These are phyloP conservation scores for Stagonosporopsis vannaccii DNA, from an alignment of 2,329 filamentous ascomycete species.

Conservation along the genomic window DNA sequence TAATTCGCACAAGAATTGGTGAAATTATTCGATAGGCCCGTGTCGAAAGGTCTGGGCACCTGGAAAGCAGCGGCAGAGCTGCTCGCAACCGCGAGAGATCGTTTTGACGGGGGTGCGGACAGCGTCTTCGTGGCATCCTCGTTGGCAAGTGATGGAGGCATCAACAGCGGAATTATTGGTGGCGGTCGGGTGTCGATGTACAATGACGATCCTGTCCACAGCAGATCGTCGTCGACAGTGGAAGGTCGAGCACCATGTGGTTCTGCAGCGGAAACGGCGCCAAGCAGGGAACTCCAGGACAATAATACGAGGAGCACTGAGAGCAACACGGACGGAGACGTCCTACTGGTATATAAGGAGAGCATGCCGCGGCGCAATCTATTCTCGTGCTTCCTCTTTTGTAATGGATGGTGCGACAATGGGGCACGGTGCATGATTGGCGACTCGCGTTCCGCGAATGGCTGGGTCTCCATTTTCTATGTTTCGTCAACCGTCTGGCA, in stretches of 20 bases:
- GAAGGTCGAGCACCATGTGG: slow-evolving; percentile 44
- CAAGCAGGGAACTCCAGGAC: slow-evolving; percentile 36
- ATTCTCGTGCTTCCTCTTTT: slow-evolving; percentile 30
- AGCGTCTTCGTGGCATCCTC: slow-evolving; percentile 34
- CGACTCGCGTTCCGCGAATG: slow-evolving; percentile 31
- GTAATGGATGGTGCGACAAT: slow-evolving; percentile 46
- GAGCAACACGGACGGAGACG: slow-evolving; percentile 28
- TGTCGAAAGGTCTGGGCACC: slow-evolving; percentile 57
- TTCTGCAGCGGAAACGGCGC: slow-evolving; percentile 33
- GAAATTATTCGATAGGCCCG: slow-evolving; percentile 60
- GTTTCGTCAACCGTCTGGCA: slow-evolving; percentile 19
- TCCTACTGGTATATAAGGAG: slow-evolving; percentile 26
- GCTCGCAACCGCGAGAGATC: slow-evolving; percentile 33
- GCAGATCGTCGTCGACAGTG: slow-evolving; percentile 33
- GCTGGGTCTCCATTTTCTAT: slow-evolving; percentile 23
- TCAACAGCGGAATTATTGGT: slow-evolving; percentile 38
- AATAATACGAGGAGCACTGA: slow-evolving; percentile 38
- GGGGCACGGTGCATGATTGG: slow-evolving; percentile 27
- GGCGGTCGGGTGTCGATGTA: slow-evolving; percentile 42
- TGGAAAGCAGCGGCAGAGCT: slow-evolving; percentile 30
- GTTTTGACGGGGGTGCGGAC: slow-evolving; percentile 34
- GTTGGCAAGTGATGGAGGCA: slow-evolving; percentile 41
- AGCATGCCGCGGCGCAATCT: slow-evolving; percentile 24
- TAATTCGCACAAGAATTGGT: slow-evolving; percentile 69
- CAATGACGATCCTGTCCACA: slow-evolving; percentile 41